Base-by-base conservation (phyloP, 164 flowering plant genomes). In the Vitis cinerea region DNA sequence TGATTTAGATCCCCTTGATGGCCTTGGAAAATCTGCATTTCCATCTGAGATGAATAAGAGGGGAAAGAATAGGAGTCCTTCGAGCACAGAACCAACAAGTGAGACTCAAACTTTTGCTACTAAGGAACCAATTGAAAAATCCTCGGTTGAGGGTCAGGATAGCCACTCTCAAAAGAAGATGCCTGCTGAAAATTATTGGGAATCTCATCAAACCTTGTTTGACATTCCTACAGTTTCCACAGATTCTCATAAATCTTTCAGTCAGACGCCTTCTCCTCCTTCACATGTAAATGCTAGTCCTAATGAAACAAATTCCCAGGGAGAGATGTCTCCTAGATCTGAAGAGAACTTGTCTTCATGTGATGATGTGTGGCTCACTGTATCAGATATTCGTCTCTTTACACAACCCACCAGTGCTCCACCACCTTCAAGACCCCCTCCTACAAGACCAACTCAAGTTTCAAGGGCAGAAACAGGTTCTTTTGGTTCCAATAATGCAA, bases 351-450 rank as follows among this genome's bases (percentile, higher is more conserved):
- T 66, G 64, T 89, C 82, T 12, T 69, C 83, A 62, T 66, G 68
- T 64, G 92, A 85, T 77, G 94, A 91, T 64, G 53, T 91, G 61
- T 95, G 99, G 99, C 83, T 95, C 23, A 85, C 91, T 61, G 99
- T 95, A 54, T 86, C 90, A 48, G 98, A 93, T 75, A 72, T 95
- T 77, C 97, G 92, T 78, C 92, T 95, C 67, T 88, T 82, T 68
- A 95, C 99, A 7, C 92, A 87, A 70, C 99, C 97, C 10, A 91
- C 98, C 64, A 80, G 81, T 80, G 94, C 97, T 66, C 97, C 99
- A 58, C 98, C 99, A 16, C 99, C 99, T 74, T 87, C 98, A 74
- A 91, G 99, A 73, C 98, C 97, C 9, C 98, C 98, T 56, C 98
- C 98, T 67, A 84, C 93, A 15, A 83, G 87, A 74, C 91, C 94